Conservation (phyloP, 164 flowering plant genomes). For the Kingdonia uniflora region DNA sequence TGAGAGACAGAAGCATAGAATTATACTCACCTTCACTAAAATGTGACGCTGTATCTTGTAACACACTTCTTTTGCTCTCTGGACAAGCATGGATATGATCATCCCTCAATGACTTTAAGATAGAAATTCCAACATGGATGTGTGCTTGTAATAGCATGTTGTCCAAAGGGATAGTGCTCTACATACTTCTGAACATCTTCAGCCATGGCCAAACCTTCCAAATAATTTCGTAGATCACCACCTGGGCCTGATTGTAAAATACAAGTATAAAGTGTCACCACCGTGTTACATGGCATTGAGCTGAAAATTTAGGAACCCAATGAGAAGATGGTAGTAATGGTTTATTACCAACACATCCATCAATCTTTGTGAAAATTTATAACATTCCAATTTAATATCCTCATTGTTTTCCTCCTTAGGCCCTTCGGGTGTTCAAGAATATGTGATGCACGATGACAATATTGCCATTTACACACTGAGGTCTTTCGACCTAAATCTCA, state of each 20-base stretch:
- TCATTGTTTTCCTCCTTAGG: too few relatives aligned
- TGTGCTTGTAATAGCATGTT: constrained; percentile 37
- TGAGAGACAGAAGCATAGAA: too few relatives aligned
- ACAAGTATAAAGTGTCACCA: not conserved
- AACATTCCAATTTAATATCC: not conserved
- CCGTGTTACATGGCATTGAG: not conserved
- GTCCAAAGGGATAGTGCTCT: constrained; percentile 67
- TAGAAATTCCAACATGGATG: constrained; percentile 42
- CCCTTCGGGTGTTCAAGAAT: too few relatives aligned
- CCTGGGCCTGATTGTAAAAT: constrained; percentile 40
- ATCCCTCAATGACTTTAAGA: not conserved
- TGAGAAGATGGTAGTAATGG: not conserved
- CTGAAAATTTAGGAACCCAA: not conserved
- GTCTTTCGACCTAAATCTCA: too few relatives aligned
- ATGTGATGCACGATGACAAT: too few relatives aligned
- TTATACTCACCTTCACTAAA: too few relatives aligned
- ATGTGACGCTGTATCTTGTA: too few relatives aligned
- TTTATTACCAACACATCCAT: too few relatives aligned
- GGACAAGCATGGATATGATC: too few relatives aligned
- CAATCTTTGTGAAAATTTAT: not conserved
- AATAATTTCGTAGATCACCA: constrained; percentile 67
- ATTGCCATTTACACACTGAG: too few relatives aligned
- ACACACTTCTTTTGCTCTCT: too few relatives aligned
- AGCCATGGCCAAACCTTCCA: constrained; percentile 43
- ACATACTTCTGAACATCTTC: constrained; percentile 52